phyloP scores from a whole-genome alignment of 306 rosid species.

The Pterocarpus macrocarpus region DNA sequence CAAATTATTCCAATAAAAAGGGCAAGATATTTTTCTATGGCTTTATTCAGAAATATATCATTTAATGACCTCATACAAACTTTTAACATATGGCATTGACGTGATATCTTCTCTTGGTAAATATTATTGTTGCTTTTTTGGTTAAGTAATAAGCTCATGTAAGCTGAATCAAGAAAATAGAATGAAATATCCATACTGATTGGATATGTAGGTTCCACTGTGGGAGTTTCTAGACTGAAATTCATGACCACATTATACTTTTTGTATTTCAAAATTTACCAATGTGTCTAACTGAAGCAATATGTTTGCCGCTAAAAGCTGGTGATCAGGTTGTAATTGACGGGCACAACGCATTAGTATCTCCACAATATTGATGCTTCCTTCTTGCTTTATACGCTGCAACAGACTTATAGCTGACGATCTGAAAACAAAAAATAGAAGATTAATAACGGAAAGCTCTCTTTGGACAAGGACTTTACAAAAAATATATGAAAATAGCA shows the following conservation, averaged over 20 bases:
- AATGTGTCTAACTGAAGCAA: constrained; percentile 70
- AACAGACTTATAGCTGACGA: constrained; percentile 69
- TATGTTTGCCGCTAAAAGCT: constrained; percentile 74
- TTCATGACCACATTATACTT: constrained; percentile 16
- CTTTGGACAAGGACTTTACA: constrained; percentile 34
- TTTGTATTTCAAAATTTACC: constrained; percentile 54
- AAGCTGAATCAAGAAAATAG: constrained; percentile 14
- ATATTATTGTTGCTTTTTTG: neutral
- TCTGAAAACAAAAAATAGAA: constrained; percentile 50
- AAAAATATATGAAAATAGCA: constrained; percentile 20
- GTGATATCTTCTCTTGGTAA: constrained; percentile 14
- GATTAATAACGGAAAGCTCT: constrained; percentile 30
- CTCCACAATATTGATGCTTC: constrained; percentile 60
- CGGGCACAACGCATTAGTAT: constrained; percentile 63
- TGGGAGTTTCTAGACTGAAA: constrained; percentile 17
- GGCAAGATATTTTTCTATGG: constrained; percentile 11
- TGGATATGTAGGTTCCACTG: neutral
- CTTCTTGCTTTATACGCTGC: constrained; percentile 69
- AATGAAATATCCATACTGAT: constrained; percentile 1
- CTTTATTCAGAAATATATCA: constrained; percentile 20
- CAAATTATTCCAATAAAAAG: constrained; percentile 1
- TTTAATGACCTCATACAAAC: constrained; percentile 14
- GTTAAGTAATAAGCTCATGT: constrained; percentile 8
- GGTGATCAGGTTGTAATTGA: constrained; percentile 72
- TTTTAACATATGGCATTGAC: neutral